Conservation (phyloP, 352 stramenopile genomes). For the Blastocystis sp. region DNA sequence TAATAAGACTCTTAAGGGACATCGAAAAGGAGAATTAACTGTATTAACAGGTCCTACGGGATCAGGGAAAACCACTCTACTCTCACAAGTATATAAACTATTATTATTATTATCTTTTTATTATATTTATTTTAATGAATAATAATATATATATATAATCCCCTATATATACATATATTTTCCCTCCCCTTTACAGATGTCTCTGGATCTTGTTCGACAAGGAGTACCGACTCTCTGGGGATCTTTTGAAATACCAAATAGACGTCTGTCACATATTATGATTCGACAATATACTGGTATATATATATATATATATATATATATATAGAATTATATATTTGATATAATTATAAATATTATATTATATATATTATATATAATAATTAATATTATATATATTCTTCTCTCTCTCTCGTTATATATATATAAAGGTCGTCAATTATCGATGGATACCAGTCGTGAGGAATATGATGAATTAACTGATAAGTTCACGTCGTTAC, state of each 20-base stretch:
- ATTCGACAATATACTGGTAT: conserved; percentile 62
- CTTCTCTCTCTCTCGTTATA: too few species aligned
- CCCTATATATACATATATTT: too few species aligned
- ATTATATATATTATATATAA: too few species aligned
- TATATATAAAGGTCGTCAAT: neutral
- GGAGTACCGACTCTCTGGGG: conserved; percentile 92
- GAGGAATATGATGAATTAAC: conserved; percentile 44
- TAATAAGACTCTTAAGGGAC: conserved; percentile 80
- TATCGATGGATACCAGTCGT: conserved; percentile 32
- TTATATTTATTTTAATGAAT: too few species aligned
- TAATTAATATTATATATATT: neutral
- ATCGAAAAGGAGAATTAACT: conserved; percentile 84
- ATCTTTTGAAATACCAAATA: conserved; percentile 97
- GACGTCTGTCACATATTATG: conserved; percentile 83
- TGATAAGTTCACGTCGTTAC: conserved; percentile 72
- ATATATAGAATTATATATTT: too few species aligned
- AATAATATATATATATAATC: too few species aligned
- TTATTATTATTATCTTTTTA: neutral
- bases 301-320: neutral
- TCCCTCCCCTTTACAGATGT: too few species aligned
- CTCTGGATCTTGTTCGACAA: conserved; percentile 63
- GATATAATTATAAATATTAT: too few species aligned
- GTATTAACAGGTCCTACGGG: conserved; percentile 88
- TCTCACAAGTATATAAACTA: conserved; percentile 51
- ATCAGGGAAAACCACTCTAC: conserved; percentile 73